phyloP scores from a whole-genome alignment of 2,329 filamentous ascomycete genomes.

The Ophiostoma sp. region DNA sequence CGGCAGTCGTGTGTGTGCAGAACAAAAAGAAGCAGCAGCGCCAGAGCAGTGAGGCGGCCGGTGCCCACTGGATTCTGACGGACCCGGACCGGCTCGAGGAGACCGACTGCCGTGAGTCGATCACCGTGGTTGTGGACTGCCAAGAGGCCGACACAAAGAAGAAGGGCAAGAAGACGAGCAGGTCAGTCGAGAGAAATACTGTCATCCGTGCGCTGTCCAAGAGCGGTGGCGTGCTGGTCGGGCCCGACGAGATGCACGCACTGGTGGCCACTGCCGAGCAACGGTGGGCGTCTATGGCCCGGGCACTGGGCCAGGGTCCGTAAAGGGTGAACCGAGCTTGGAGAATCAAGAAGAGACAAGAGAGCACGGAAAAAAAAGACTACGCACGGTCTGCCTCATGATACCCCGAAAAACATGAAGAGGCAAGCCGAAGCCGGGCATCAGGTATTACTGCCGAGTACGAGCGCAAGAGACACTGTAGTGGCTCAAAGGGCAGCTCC shows the following conservation, averaged over 20 bases:
- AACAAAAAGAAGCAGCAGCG: slow-evolving; percentile 52
- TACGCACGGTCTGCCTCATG: not conserved
- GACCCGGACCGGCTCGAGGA: slow-evolving; percentile 93
- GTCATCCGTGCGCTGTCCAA: slow-evolving; percentile 73
- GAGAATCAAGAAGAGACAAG: not conserved
- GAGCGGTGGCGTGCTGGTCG: slow-evolving; percentile 68
- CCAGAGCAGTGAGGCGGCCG: slow-evolving; percentile 31
- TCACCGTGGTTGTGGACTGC: slow-evolving; percentile 75
- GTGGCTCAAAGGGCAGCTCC: not conserved
- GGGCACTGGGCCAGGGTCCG: slow-evolving; percentile 34
- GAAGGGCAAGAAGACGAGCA: slow-evolving; percentile 22
- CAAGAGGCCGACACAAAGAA: slow-evolving; percentile 26
- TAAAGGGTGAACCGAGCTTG: not conserved
- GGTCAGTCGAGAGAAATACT: slow-evolving; percentile 38
- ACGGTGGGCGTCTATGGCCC: slow-evolving; percentile 58
- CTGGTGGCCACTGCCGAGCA: slow-evolving; percentile 56
- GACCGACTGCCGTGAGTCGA: slow-evolving; percentile 70
- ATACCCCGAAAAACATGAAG: slow-evolving; percentile 12
- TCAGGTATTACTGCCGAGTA: not conserved
- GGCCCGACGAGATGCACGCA: slow-evolving; percentile 55
- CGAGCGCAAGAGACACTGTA: not conserved
- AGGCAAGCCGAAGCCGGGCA: slow-evolving; percentile 18
- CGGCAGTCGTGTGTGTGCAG: slow-evolving; percentile 64
- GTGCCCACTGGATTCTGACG: slow-evolving; percentile 67
- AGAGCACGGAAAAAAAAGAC: not conserved